Evolutionary conservation across 2,329 filamentous ascomycete species (phyloP), one percentile per base, ranked within the genome.

Genomic region (Hypoxylon sp.): DNA sequence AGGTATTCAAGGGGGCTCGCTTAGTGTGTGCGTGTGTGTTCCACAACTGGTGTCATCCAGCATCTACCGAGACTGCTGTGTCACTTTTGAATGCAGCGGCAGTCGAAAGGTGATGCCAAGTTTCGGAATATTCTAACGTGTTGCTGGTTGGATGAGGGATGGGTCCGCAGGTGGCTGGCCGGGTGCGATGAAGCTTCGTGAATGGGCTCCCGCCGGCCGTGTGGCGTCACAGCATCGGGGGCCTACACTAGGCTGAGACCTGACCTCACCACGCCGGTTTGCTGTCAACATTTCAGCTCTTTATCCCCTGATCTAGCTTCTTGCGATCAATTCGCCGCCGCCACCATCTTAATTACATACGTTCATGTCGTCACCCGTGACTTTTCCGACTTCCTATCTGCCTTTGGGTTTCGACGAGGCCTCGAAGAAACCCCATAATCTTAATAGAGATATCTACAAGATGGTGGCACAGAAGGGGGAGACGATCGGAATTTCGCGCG

Each of bases 31-130:
- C 39, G 41, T 46, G 22, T 15, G 54, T 19, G 58, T 65, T 62
- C 28, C 57, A 66, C 56, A 34, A 30, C 52, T 59, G 41, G 41
- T 64, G 49, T 62, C 58, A 48, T 56, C 34, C 48, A 47, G 56
- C 34, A 63, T 68, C 55, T 67, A 54, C 61, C 65, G 63, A 64
- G 63, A 64, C 59, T 70, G 68, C 22, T 28, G 63, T 70, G 59
- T 50, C 48, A 44, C 63, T 24, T 56, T 56, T 65, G 60, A 64
- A 55, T 55, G 58, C 57, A 63, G 49, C 59, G 62, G 59, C 56
- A 65, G 56, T 65, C 50, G 13, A 22, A n/a, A 56, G 19, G 60
- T 26, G 43, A 53, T 53, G 58, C 59, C 63, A 69, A 60, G 63
- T 55, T 48, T 56, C 37, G 17, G 26, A 43, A 56, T 15, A 32